Percentiles rank a stretch among this genome's conserved stretches.
These are phyloP conservation scores for Podospora tetraspora DNA, from an alignment of 495 filamentous ascomycete species.

Conservation along the genomic window DNA sequence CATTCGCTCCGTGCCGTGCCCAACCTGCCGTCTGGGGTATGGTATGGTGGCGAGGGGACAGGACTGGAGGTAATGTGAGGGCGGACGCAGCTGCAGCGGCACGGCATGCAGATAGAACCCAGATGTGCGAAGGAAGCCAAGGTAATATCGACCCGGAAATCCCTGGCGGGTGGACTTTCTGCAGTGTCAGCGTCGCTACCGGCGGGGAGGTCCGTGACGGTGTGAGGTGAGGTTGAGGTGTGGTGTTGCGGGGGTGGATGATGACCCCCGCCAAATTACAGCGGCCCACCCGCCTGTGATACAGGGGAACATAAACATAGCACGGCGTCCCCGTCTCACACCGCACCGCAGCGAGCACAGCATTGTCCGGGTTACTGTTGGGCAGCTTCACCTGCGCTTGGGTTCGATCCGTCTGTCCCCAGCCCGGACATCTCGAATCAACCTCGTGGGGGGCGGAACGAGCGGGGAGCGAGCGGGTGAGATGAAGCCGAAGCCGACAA, in stretches of 20 bases:
- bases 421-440: background rate
- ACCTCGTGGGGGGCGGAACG: background rate
- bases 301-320: background rate
- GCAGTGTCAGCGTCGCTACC: background rate
- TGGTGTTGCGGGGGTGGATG: background rate
- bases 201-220: slow-evolving; percentile 1
- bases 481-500: background rate
- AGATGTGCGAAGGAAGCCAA: background rate
- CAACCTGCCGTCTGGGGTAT: background rate
- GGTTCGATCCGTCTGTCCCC: background rate
- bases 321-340: background rate
- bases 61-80: no score
- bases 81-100: background rate
- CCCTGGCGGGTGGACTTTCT: no score
- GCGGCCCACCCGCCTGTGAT: background rate
- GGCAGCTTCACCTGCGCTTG: background rate
- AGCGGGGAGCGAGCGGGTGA: background rate
- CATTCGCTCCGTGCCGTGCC: background rate
- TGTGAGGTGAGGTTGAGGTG: background rate
- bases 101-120: background rate
- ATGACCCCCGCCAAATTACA: background rate
- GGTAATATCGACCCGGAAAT: background rate
- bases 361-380: background rate
- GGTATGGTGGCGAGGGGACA: no score
- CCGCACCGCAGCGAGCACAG: background rate